phyloP scores from a whole-genome alignment of 2,329 filamentous ascomycete species.

The Periconia sp. region DNA sequence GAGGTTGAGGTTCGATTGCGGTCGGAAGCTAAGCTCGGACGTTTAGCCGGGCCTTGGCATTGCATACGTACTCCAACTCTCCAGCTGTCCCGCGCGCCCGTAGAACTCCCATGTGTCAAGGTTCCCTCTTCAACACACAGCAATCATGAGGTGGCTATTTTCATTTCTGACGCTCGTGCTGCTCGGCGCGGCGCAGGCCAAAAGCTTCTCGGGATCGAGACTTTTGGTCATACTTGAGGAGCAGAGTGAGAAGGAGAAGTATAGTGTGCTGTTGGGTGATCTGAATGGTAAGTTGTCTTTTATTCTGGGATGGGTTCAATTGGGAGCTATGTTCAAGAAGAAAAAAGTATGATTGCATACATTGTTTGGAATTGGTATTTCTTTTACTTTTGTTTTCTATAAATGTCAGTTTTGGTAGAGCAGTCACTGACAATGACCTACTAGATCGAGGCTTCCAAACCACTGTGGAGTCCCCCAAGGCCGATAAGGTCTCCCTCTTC shows the following conservation, averaged over 20 bases:
- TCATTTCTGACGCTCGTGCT: constrained; percentile 70
- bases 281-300: constrained; percentile 60
- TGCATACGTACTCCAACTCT: constrained; percentile 43
- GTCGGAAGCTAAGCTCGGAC: constrained; percentile 2
- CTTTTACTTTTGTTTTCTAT: too few species aligned
- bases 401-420: background rate
- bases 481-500: constrained; percentile 70
- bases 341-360: background rate
- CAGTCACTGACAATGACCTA: constrained; percentile 7
- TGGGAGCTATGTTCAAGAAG: background rate
- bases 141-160: constrained; percentile 73
- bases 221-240: constrained; percentile 87
- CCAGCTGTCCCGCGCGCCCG: constrained; percentile 13
- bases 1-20: constrained; percentile 12
- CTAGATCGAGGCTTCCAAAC: constrained; percentile 81
- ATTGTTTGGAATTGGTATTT: background rate
- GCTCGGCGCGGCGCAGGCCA: constrained; percentile 68
- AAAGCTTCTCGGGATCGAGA: constrained; percentile 77
- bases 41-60: constrained; percentile 39
- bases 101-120: constrained; percentile 13
- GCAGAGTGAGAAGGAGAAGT: constrained; percentile 74
- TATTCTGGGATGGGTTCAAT: background rate
- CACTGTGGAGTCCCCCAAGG: constrained; percentile 67
- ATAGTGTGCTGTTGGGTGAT: constrained; percentile 78
- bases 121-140: constrained; percentile 19